These are phyloP conservation scores for Grammothele lineata DNA, from an alignment of 768 basidiomycete genomes.

Conservation along the genomic window DNA sequence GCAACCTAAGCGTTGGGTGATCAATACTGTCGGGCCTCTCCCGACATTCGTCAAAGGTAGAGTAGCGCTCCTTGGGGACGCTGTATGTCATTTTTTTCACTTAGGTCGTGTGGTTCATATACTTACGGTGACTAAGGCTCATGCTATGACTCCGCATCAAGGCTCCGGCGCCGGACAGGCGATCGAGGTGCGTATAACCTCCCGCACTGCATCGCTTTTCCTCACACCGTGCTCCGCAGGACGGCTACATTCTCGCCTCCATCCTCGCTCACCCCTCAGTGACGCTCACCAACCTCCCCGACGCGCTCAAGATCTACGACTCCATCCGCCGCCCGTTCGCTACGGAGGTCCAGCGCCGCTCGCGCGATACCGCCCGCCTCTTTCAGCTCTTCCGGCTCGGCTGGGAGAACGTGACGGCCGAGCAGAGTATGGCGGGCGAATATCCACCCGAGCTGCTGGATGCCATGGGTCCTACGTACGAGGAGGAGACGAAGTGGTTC, in stretches of 20 bases:
- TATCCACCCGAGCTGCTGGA: not conserved
- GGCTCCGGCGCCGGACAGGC: constrained; percentile 49
- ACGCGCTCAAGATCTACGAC: constrained; percentile 30
- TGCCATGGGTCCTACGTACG: not conserved
- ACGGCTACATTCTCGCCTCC: not conserved
- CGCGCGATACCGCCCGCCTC: constrained; percentile 16
- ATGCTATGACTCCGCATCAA: constrained; percentile 44
- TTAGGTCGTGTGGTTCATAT: not conserved
- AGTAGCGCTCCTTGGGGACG: not conserved
- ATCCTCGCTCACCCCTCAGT: constrained; percentile 3
- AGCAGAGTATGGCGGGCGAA: constrained; percentile 1
- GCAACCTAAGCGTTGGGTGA: not conserved
- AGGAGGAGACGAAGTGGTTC: not conserved
- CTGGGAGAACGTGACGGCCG: constrained; percentile 1
- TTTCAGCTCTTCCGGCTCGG: constrained; percentile 18
- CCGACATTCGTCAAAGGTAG: not conserved
- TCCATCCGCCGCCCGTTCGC: constrained; percentile 28
- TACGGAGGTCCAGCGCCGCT: constrained; percentile 17
- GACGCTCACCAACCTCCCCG: constrained; percentile 20
- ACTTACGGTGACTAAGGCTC: constrained; percentile 28
- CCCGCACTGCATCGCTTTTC: no score
- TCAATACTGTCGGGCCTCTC: not conserved
- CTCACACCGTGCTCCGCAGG: no score
- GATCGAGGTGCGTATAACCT: constrained; percentile 40
- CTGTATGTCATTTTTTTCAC: not conserved